Evolutionary conservation across 176 grass and related monocot genomes (phyloP).

Genomic region (Coix lacrymajobi): DNA sequence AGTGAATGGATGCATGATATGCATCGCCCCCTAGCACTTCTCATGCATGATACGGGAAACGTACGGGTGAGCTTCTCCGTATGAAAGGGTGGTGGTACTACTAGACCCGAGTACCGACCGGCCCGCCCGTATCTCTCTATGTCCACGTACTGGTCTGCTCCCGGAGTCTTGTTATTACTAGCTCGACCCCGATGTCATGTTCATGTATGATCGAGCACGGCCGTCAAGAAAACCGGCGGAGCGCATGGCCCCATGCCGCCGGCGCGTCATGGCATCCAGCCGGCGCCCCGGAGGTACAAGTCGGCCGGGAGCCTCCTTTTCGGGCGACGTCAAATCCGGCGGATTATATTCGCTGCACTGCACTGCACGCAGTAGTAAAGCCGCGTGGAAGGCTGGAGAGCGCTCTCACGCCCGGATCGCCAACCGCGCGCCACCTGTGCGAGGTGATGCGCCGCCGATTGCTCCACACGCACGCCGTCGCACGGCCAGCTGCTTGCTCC

Average conservation of each 20-base stretch:
- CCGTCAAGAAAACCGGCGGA: background rate
- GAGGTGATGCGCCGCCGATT: constrained; percentile 5
- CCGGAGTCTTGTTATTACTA: background rate
- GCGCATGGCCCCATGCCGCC: background rate
- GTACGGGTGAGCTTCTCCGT: background rate
- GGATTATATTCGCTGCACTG: constrained; percentile 1
- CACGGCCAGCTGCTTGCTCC: background rate
- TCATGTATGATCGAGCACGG: background rate
- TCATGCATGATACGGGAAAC: background rate
- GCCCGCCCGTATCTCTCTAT: background rate
- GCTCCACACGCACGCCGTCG: background rate
- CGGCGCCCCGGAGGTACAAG: background rate
- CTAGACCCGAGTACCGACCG: background rate
- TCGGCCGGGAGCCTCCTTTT: background rate
- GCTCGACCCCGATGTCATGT: background rate
- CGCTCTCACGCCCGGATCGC: background rate
- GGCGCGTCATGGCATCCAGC: background rate
- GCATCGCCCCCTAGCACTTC: background rate
- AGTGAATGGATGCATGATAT: too few relatives aligned
- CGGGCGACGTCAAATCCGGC: background rate
- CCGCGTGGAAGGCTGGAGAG: constrained; percentile 26
- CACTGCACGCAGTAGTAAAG: background rate
- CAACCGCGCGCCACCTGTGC: background rate
- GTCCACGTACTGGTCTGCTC: background rate
- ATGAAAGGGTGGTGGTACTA: background rate